These are phyloP conservation scores for Colletotrichum liaoningense DNA, from an alignment of 2,329 filamentous ascomycete genomes.

Conservation along the genomic window DNA sequence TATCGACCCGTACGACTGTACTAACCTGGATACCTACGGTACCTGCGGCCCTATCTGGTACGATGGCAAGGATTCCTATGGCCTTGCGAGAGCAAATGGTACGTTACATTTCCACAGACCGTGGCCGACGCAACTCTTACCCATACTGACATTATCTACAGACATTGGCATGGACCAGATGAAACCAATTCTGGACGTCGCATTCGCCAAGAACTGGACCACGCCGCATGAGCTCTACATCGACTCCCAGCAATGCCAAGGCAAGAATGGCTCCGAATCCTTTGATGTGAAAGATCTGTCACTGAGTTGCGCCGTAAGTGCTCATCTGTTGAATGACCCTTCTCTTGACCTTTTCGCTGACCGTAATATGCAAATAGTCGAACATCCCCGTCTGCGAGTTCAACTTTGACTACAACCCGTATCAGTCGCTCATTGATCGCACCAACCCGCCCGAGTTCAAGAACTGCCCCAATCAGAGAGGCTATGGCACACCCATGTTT, in stretches of 20 bases:
- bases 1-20: conserved; percentile 10
- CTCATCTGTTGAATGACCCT: accelerated
- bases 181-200: background rate
- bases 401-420: conserved; percentile 20
- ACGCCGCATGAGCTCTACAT: conserved; percentile 17
- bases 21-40: background rate
- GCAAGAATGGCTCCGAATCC: background rate
- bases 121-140: too few species aligned
- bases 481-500: background rate
- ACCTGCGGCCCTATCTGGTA: conserved; percentile 27
- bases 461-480: conserved; percentile 10
- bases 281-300: background rate
- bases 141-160: background rate
- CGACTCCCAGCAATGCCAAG: conserved; percentile 11
- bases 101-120: background rate
- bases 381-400: conserved; percentile 23
- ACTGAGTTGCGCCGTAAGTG: conserved; percentile 9
- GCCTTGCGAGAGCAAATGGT: conserved; percentile 15
- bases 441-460: conserved; percentile 1
- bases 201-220: conserved; percentile 24
- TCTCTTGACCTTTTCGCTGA: background rate
- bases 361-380: background rate
- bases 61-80: conserved; percentile 21
- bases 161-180: conserved; percentile 26
- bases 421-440: background rate